Conservation (phyloP, 2,329 filamentous ascomycete species). For the Venturia carpophila region DNA sequence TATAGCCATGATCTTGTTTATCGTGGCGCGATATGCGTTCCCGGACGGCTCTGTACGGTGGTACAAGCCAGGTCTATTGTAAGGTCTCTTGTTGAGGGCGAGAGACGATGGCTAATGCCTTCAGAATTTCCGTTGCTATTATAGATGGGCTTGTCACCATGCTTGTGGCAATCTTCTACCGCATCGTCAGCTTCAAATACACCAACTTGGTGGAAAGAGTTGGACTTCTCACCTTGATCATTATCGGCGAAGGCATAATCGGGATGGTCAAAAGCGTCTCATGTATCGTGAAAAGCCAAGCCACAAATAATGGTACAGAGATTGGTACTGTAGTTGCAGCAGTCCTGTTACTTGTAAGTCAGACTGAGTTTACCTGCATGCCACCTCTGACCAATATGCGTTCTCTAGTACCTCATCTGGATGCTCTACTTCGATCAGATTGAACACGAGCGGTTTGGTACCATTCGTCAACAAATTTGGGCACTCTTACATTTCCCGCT, state of each 20-base stretch:
- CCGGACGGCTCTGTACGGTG: slow-evolving; percentile 4
- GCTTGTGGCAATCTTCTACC: slow-evolving; percentile 43
- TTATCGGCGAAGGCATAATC: slow-evolving; percentile 55
- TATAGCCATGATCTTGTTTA: neutral
- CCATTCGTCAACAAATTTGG: slow-evolving; percentile 30
- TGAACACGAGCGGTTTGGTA: slow-evolving; percentile 28
- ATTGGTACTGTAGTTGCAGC: slow-evolving; percentile 12
- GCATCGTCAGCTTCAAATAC: slow-evolving; percentile 47
- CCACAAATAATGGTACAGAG: neutral
- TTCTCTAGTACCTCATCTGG: slow-evolving; percentile 26
- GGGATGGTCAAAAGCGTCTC: slow-evolving; percentile 44
- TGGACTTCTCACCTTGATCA: slow-evolving; percentile 52
- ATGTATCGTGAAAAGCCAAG: slow-evolving; percentile 19
- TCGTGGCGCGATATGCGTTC: slow-evolving; percentile 7
- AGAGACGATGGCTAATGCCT: slow-evolving; percentile 26
- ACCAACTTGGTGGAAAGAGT: slow-evolving; percentile 53
- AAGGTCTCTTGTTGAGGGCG: neutral
- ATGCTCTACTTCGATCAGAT: slow-evolving; percentile 31
- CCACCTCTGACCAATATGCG: neutral
- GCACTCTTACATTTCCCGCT: slow-evolving; percentile 29
- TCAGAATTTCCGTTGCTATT: slow-evolving; percentile 45
- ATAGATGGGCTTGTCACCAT: slow-evolving; percentile 46
- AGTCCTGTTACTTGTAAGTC: slow-evolving; percentile 10
- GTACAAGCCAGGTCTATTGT: slow-evolving; percentile 8
- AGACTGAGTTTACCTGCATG: too few species aligned